Base-by-base conservation (phyloP, 2,329 filamentous ascomycete species). In the Fusarium euwallaceae region DNA sequence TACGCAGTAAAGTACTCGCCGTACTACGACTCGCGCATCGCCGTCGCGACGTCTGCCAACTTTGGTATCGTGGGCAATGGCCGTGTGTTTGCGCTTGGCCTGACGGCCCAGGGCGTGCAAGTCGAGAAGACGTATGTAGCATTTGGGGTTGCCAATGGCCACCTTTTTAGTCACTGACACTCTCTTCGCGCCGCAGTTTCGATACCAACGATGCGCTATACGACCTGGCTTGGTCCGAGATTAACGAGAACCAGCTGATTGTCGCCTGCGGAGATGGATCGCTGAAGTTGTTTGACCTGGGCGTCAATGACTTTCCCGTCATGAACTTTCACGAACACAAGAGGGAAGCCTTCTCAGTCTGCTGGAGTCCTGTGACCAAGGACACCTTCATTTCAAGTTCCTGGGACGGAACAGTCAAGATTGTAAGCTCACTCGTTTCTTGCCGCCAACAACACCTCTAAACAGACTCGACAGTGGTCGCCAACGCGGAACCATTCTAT, bases 1-100 rank as follows among this genome's bases (percentile, higher is more conserved):
- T 98, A 97, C 85, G 94, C 94, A 77, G 95, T 98, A 84, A 98
- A 98, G 85, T 99, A 98, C 88, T 98, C 96, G 66, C 97, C 97
- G 8, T 99, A 98, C 87, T 97, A 97, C 86, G 97, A 98, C 86
- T 97, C 94, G 76, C 92, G 95, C 73, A 91, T 99, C 74, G 96
- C 96, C 67, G 95, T 98, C 78, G 94, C 94, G 34, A 90, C 94
- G 2, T 93, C 95, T n/a, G 92, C 96, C 74, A 98, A 99, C 87
- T 99, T 97, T 85, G 97, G 97, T 43, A 93, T 99, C 43, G 96
- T 99, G 39, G 97, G 97, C 58, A 99, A 99, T 86, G 97, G 97
- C 12, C 91, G 95, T 51, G 85, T 98, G 1, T 98, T 94, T 81
- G 92, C 96, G 67, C 88, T 98, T 29, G 93, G 92, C 34, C 85